phyloP scores from a whole-genome alignment of 192 early-diverging fungal genomes.

The Endogone sp. region DNA sequence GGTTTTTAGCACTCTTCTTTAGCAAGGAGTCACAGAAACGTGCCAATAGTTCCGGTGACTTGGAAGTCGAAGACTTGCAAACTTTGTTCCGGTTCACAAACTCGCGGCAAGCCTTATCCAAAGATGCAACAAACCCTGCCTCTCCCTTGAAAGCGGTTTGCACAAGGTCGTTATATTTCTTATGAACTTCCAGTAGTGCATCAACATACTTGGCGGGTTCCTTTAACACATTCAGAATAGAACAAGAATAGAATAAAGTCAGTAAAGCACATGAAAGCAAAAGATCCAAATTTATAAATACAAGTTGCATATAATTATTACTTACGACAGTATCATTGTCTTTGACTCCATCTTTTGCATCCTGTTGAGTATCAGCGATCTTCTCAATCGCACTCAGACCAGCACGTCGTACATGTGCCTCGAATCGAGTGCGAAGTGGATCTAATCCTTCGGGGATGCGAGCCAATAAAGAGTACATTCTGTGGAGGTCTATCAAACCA shows the following conservation, averaged over 20 bases:
- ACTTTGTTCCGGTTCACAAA: conserved; percentile 91
- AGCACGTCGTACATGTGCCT: conserved; percentile 72
- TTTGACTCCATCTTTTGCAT: conserved; percentile 23
- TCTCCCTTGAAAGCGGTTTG: conserved; percentile 78
- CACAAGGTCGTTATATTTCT: conserved; percentile 78
- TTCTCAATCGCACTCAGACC: conserved; percentile 78
- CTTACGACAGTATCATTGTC: conserved; percentile 50
- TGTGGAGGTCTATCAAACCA: conserved; percentile 55
- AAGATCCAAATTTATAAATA: too few relatives aligned
- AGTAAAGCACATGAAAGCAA: too few relatives aligned
- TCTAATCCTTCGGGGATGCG: conserved; percentile 84
- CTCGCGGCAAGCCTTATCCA: conserved; percentile 92
- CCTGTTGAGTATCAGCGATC: conserved; percentile 43
- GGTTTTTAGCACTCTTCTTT: conserved; percentile 75
- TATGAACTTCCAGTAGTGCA: conserved; percentile 82
- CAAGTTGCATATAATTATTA: conserved; percentile 1
- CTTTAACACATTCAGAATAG: conserved; percentile 12
- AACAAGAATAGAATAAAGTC: not conserved
- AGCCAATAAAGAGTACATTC: conserved; percentile 79
- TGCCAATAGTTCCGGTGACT: conserved; percentile 87
- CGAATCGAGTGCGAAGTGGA: conserved; percentile 72
- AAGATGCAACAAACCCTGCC: conserved; percentile 80
- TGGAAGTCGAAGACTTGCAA: conserved; percentile 61
- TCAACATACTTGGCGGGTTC: conserved; percentile 86
- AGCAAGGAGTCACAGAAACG: conserved; percentile 88